Base-by-base conservation (phyloP, 1,284 basidiomycete genomes). In the Leccinum pachyderme region DNA sequence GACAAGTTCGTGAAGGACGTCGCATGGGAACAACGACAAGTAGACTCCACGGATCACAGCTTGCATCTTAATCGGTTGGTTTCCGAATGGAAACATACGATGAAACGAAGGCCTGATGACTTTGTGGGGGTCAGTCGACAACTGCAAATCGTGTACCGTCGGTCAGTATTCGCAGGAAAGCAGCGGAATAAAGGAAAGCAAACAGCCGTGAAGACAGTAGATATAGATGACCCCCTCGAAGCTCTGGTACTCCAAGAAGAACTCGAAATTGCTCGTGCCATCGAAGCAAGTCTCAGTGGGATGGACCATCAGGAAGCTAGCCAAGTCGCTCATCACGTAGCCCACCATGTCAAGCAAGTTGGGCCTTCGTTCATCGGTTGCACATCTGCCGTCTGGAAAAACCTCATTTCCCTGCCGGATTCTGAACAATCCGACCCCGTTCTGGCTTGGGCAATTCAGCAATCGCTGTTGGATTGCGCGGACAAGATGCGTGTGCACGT, bases 221-320 rank as follows among this genome's bases (percentile, higher is more conserved):
- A 65, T 12, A 43, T 56, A 13, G 63, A 64, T 28, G 55, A 67
- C 8, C 56, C 61, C 6, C 54, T 61, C 27, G 56, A 60, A 44
- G 60, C 62, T 15, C 55, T 73, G 32, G 55, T 51, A 9, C 46
- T 55, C 32, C 64, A 71, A 55, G 74, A 81, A 61, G 70, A 73
- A 47, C 47, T 65, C 37, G 84, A 91, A 58, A 65, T 93, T 28
- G 80, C 84, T 9, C 80, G 79, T 24, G 91, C 91, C 9, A 88
- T 94, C 52, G 83, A 87, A 61, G 86, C 87, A 6, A 89, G 85
- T 62, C 67, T 94, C 54, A 67, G 76, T 27, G 43, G 53, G 18
- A 44, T 55, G 28, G 45, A 46, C 11, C 55, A 56, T 25, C 53
- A 49, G 7, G 51, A 56, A 29, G 83, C 82, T 57, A 28, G 51